Percentiles rank a stretch among this genome's conserved stretches.
These are phyloP conservation scores for Wickerhamiella kurtzmanii DNA, from an alignment of 805 yeast species.

Conservation along the genomic window DNA sequence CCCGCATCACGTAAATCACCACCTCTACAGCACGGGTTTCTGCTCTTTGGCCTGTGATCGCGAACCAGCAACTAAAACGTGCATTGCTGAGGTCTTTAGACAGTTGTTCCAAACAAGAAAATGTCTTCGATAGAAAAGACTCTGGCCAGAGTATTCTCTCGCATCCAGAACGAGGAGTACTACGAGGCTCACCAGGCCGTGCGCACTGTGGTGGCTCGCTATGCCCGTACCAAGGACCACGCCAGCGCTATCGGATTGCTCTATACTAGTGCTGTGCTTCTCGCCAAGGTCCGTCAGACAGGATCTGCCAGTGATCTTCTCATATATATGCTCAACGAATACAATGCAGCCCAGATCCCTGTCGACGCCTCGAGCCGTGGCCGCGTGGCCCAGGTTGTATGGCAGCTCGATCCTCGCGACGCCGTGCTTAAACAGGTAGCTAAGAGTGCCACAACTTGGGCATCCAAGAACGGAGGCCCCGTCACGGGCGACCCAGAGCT, in stretches of 20 bases:
- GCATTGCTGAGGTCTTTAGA: neutral
- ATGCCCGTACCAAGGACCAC: slow-evolving; percentile 54
- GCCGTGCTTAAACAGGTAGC: slow-evolving; percentile 54
- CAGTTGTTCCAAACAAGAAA: neutral
- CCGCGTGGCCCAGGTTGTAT: slow-evolving; percentile 32
- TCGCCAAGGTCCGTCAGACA: slow-evolving; percentile 55
- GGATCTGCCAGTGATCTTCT: slow-evolving; percentile 75
- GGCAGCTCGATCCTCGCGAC: slow-evolving; percentile 36
- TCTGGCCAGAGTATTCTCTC: slow-evolving; percentile 15
- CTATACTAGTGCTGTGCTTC: slow-evolving; percentile 53
- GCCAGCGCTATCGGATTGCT: slow-evolving; percentile 61
- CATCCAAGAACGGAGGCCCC: slow-evolving; percentile 34
- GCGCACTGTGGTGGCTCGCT: slow-evolving; percentile 77
- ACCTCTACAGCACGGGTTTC: neutral
- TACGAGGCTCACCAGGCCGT: slow-evolving; percentile 95
- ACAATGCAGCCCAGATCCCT: slow-evolving; percentile 36
- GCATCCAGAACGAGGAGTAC: slow-evolving; percentile 60
- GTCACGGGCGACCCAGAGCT: slow-evolving; percentile 64
- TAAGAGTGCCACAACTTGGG: slow-evolving; percentile 52
- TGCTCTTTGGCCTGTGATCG: neutral
- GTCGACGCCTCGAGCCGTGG: slow-evolving; percentile 35
- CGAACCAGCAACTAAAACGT: neutral
- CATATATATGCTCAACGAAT: slow-evolving; percentile 57
- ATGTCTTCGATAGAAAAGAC: slow-evolving; percentile 17
- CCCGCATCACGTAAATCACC: neutral